Conservation (phyloP, 176 grass and related monocot species). For the Zoysia japonica region DNA sequence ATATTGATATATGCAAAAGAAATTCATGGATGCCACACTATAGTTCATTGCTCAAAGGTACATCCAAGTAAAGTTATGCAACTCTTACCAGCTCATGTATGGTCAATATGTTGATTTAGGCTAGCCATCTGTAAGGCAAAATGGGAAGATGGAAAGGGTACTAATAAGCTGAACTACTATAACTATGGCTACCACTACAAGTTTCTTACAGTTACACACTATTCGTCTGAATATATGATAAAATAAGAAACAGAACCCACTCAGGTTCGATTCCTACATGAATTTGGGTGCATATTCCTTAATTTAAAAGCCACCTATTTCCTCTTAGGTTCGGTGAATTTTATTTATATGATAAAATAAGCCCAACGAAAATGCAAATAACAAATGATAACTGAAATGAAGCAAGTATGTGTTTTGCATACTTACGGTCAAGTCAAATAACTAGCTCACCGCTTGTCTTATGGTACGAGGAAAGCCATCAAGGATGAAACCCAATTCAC, state of each 20-base stretch:
- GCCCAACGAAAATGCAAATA: not conserved
- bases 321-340: too few relatives aligned
- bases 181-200: not conserved
- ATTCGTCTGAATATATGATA: not conserved
- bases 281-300: not conserved
- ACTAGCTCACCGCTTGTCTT: slow-evolving; percentile 96
- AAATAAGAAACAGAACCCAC: too few relatives aligned
- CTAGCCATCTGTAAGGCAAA: not conserved
- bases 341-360: not conserved
- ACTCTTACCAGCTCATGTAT: not conserved
- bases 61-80: not conserved
- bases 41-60: not conserved
- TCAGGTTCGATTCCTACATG: not conserved
- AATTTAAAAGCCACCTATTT: too few relatives aligned
- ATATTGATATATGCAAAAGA: not conserved
- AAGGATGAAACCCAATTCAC: slow-evolving; percentile 94
- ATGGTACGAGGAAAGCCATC: slow-evolving; percentile 96
- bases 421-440: slow-evolving; percentile 56
- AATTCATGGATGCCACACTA: not conserved
- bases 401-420: slow-evolving; percentile 38
- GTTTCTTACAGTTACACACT: not conserved
- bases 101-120: not conserved
- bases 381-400: slow-evolving; percentile 21
- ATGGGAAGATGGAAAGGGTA: not conserved
- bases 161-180: not conserved